Evolutionary conservation across 495 filamentous ascomycete species (phyloP).

Genomic region (Xylaria curta): DNA sequence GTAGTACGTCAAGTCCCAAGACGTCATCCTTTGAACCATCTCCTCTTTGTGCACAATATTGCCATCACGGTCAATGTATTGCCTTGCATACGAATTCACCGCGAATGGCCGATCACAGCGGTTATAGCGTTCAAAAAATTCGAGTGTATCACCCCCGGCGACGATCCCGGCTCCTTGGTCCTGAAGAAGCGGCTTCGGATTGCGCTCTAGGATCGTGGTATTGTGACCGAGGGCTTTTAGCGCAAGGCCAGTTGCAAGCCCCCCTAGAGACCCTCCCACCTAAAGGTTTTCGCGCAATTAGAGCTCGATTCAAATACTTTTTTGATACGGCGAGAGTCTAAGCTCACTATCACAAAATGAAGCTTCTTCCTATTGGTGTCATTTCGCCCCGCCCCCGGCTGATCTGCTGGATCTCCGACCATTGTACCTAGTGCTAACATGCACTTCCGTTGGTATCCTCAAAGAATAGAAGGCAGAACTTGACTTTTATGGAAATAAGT

Average conservation of each 20-base stretch:
- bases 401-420: not conserved
- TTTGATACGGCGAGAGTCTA: not conserved
- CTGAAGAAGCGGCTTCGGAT: constrained; percentile 51
- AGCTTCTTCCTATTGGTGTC: constrained; percentile 28
- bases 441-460: not conserved
- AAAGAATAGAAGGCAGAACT: not conserved
- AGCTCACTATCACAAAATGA: constrained; percentile 43
- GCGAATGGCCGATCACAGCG: constrained; percentile 44
- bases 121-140: constrained; percentile 45
- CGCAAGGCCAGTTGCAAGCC: constrained; percentile 55
- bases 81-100: constrained; percentile 42
- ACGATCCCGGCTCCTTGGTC: constrained; percentile 65
- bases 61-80: constrained; percentile 54
- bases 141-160: constrained; percentile 46
- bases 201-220: constrained; percentile 61
- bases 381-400: constrained; percentile 5
- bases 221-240: constrained; percentile 56
- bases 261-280: constrained; percentile 59
- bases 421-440: not conserved
- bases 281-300: constrained; percentile 17
- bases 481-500: not conserved
- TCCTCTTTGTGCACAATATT: constrained; percentile 49
- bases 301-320: not conserved
- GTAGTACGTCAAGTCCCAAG: constrained; percentile 63
- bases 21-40: constrained; percentile 55